Conservation (phyloP, 345 rosid genomes). For the Hirschfeldia incana region DNA sequence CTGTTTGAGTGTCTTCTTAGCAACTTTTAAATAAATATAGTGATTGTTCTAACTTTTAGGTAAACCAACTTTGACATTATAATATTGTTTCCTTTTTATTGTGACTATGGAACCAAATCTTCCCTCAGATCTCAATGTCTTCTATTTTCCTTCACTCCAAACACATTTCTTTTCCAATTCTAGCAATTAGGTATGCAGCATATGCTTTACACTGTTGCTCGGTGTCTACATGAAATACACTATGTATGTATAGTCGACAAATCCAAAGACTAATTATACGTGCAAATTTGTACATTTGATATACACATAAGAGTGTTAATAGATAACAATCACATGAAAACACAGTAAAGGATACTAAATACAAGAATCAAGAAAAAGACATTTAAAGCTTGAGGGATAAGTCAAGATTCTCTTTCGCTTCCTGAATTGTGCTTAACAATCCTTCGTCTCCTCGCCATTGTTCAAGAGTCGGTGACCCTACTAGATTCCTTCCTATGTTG, state of each 20-base stretch:
- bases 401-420: slow-evolving; percentile 60
- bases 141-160: background rate
- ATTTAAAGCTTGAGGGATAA: slow-evolving; percentile 68
- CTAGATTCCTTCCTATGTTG: slow-evolving; percentile 35
- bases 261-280: background rate
- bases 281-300: slow-evolving; percentile 15
- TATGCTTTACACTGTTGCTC: slow-evolving; percentile 24
- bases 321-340: slow-evolving; percentile 15
- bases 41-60: slow-evolving; percentile 41
- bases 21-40: slow-evolving; percentile 26
- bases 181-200: background rate
- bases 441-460: slow-evolving; percentile 42
- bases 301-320: slow-evolving; percentile 36
- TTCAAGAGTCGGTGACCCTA: slow-evolving; percentile 39
- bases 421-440: slow-evolving; percentile 41
- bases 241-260: slow-evolving; percentile 4
- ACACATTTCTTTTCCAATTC: background rate
- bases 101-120: slow-evolving; percentile 34
- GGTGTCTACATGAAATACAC: slow-evolving; percentile 27
- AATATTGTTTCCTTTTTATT: slow-evolving; percentile 33
- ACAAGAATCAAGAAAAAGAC: slow-evolving; percentile 18
- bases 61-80: slow-evolving; percentile 39
- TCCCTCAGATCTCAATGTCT: slow-evolving; percentile 30
- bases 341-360: background rate
- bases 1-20: slow-evolving; percentile 34